Evolutionary conservation across 2,329 filamentous ascomycete species (phyloP), one percentile per base, ranked within the genome.

Genomic region (Calonectria henricotiae): DNA sequence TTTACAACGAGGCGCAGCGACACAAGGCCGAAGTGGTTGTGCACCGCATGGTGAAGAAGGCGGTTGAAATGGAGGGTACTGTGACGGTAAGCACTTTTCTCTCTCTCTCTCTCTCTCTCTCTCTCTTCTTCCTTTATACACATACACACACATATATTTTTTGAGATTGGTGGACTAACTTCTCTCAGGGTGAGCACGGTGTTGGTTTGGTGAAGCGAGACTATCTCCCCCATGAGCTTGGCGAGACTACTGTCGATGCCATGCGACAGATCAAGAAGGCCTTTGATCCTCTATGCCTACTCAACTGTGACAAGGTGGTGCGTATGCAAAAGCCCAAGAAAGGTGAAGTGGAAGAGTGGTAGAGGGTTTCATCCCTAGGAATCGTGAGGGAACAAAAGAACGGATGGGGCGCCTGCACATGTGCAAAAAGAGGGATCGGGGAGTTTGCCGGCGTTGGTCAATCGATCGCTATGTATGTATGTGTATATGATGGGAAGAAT

Each of bases 191-290:
- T 65, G 94, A 97, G 82, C 94, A 97, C 80, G 94, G 94, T 47
- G 91, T 96, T 64, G 94, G 94, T 7, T 84, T 97, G 58, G 92
- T 96, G 67, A 97, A 97, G 88, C 87, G 94, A 75, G 94, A 96
- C 79, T 96, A 96, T 79, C 86, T 97, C 49, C 87, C 90, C 11
- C 92, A 95, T 78, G 94, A 97, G 83, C 85, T 96, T 46, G 93
- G 94, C 13, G 86, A 90, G 80, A 86, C 83, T 13, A 94, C 93
- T 0, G 93, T 97, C 9, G 93, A 95, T 83, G 87, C 92, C 25
- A 97, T 97, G 94, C 89, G 94, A 82, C 93, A 93, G 91, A 90
- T 96, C 80, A 96, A 96, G 85, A 87, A 90, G 76, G 92, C 94
- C 0, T 92, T 95, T 73, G 94, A 96, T 81, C 94, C 94, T 3